Percentiles rank a stretch among this genome's conserved stretches.
phyloP scores from a whole-genome alignment of 805 yeast species.

The Saturnispora gosingensis region DNA sequence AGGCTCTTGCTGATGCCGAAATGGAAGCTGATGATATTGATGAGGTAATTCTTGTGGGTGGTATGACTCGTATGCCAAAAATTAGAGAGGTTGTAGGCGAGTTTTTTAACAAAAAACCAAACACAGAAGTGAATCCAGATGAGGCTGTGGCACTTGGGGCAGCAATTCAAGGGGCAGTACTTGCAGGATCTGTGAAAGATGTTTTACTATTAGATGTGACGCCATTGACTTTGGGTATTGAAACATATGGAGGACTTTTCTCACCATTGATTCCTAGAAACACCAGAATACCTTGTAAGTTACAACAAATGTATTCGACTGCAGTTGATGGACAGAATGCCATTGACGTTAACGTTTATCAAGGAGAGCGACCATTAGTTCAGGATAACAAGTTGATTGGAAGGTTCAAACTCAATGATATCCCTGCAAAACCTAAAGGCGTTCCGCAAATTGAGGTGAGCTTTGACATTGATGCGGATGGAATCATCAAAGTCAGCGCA shows the following conservation, averaged over 20 bases:
- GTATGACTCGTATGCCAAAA: constrained; percentile 91
- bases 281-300: constrained; percentile 91
- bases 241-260: constrained; percentile 94
- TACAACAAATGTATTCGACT: constrained; percentile 87
- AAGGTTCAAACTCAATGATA: constrained; percentile 84
- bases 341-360: constrained; percentile 93
- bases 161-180: constrained; percentile 94
- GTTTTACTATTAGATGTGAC: constrained; percentile 84
- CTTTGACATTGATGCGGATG: constrained; percentile 94
- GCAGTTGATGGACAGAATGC: constrained; percentile 94
- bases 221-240: constrained; percentile 86
- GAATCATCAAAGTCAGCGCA: constrained; percentile 92
- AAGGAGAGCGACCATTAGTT: constrained; percentile 94
- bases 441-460: constrained; percentile 86
- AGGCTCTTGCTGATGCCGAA: constrained; percentile 76
- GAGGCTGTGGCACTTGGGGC: constrained; percentile 96
- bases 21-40: constrained; percentile 55
- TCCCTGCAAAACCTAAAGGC: constrained; percentile 86
- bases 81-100: constrained; percentile 67
- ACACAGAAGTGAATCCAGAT: constrained; percentile 89
- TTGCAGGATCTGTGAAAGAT: constrained; percentile 91
- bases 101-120: constrained; percentile 75
- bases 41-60: constrained; percentile 82
- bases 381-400: constrained; percentile 94
- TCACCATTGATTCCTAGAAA: constrained; percentile 80